Evolutionary conservation across 2,329 filamentous ascomycete genomes (phyloP), one percentile per base, ranked within the genome.

Genomic region (Blastomyces gilchristii): DNA sequence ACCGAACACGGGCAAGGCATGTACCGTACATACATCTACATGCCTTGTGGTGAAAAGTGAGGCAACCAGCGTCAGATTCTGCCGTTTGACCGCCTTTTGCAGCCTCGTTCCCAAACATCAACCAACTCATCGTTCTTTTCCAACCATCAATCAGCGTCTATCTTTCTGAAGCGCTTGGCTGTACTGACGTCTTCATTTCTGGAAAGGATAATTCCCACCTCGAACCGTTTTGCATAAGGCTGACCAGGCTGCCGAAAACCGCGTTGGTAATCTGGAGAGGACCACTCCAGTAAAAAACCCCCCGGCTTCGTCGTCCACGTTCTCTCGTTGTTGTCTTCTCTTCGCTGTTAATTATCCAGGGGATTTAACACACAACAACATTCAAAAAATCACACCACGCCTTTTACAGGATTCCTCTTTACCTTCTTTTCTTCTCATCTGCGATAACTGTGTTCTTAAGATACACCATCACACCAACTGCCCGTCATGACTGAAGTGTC

Each of bases 401-500:
- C 25, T 22, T n/a, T 22, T 59, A 22, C 41, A 59, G 57, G 57
- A 59, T 31, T 12, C 16, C 2, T 11, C n/a, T 11, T 49, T 34
- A n/a, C 39, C 57, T 49, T 59, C 28, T 34, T 59, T 49, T 18
- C 2, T 58, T 47, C 43, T 43, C 28, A 14, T 34, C 39, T 49
- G 57, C 57, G 31, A 47, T 58, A n/a, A 37, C 22, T 45, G 37
- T 25, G 52, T 28, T 45, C 37, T 58, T 39, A 58, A 43, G 61
- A 52, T 53, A 54, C 31, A 28, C 52, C n/a, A 39, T 22, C 37
- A 16, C 56, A 60, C 39, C 56, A 16, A 37, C 41, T 63, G 65
- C 63, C 68, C 71, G 67, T 69, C 71, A 91, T 91, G 85, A 88
- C 86, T 73, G 91, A 96, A 81, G 93, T 97, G 70, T 96, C 91